Base-by-base conservation (phyloP, 768 basidiomycete genomes). In the Pulveroboletus sp. region DNA sequence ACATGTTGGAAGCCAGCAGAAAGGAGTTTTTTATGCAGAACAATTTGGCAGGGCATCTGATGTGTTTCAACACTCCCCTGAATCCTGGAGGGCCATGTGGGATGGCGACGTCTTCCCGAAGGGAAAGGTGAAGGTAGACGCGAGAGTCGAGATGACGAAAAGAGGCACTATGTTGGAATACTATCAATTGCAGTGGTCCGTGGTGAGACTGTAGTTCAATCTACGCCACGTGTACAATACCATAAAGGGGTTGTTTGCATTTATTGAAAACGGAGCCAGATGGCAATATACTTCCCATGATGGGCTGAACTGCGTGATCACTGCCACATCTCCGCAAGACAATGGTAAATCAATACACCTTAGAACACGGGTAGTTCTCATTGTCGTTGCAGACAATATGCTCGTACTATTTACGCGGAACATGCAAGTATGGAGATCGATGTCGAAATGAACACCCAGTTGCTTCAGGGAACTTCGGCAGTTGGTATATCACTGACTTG, bases 381-480 rank as follows among this genome's bases (percentile, higher is more conserved):
- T 36, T 1, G 2, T 55, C 38, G 30, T 40, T 5, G 35, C 37
- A 86, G 85, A 63, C 63, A 7, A 75, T 84, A 0, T 89, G 86
- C 59, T 70, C 74, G 40, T 89, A 72, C 65, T 87, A 75, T 60
- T 61, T 83, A 38, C 76, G 79, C 14, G 87, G 86, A 7, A 58
- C 69, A 32, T 89, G 87, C 69, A 79, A 72, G 57, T 89, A 83
- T 57, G 87, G 87, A 4, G 68, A 73, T 43, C 69, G 66, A 32
- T 89, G 87, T 63, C 75, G 78, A 56, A 81, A 85, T 57, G 83
- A 86, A 54, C 86, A 88, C 62, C 82, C 76, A 31, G 58, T 44
- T 44, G 53, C 77, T 47, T 30, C 59, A 45, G 50, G 54, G 50
- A 70, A 64, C 8, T 83, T 82, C 65, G 76, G 77, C 41, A 77